Evolutionary conservation across 2,329 filamentous ascomycete species (phyloP), one percentile per base, ranked within the genome.

Genomic region (Phyllosticta ampelicida): DNA sequence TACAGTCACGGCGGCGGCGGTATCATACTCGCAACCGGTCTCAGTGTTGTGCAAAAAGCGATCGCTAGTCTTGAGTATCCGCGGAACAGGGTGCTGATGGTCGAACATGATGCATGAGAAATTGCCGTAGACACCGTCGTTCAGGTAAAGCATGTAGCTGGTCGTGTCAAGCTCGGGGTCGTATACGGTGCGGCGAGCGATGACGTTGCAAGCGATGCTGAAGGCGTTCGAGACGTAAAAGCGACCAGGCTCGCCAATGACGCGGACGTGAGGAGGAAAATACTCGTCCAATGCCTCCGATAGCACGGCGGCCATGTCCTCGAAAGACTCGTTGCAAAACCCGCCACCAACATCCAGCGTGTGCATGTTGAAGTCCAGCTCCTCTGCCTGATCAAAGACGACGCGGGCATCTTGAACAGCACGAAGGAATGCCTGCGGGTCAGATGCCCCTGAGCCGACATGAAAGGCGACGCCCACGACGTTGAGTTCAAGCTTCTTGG

Each of bases 31-130:
- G 56, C 53, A 44, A 11, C 10, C 54, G 5, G n/a, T 30, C 54
- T 56, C 51, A 9, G 64, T 53, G 13, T 72, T 75, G 70, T 85
- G 86, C 68, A 84, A 70, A 62, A 81, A 80, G 61, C 77, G 75
- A 62, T 79, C 73, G 61, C 80, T 78, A 19, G 80, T 77, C 64
- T 84, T 86, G 57, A 99, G 79, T 60, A 97, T 82, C 74, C 87
- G 89, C 58, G 92, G 89, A 51, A 87, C 75, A 1, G 94, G 94
- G 67, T 95, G 83, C 79, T 99, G 94, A 74, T 97, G 94, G 70
- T 97, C 94, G 72, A 96, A 99, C 79, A 97, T 96, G 80, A 97
- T 97, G 83, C 90, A 95, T 64, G 90, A 95, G 71, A 99, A 97
- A 77, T 97, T 97, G 68, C 94, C 94, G 69, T 99, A 99, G 56